A percentile compares a stretch with the other conserved stretches of the same genome.
Conservation (phyloP, 768 basidiomycete species). For the Auricularia sp. region DNA sequence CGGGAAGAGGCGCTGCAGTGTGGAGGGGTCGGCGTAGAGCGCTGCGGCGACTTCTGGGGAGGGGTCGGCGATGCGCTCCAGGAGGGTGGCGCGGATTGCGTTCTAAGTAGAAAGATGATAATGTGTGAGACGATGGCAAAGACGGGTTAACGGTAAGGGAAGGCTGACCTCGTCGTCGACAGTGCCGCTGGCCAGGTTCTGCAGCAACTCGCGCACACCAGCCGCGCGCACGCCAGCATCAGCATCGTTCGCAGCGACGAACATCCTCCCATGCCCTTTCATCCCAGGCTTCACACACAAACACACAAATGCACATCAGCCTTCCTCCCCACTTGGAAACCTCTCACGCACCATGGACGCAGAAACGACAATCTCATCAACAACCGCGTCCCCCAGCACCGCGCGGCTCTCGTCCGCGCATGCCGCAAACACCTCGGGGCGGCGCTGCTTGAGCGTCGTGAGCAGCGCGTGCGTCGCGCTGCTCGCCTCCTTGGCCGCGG, state of each 20-base stretch:
- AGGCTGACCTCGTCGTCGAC: conserved; percentile 32
- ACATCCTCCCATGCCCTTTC: not conserved
- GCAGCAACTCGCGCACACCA: conserved; percentile 51
- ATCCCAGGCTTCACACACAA: not conserved
- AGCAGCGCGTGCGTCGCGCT: conserved; percentile 26
- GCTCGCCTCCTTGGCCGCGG: not conserved
- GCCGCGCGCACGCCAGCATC: conserved; percentile 48
- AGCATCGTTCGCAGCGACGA: conserved; percentile 34
- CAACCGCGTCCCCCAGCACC: conserved; percentile 21
- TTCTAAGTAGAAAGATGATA: conserved; percentile 25
- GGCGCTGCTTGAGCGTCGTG: conserved; percentile 53
- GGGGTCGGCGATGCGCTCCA: conserved; percentile 61
- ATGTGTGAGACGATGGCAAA: conserved; percentile 5
- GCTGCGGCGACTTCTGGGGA: conserved; percentile 50
- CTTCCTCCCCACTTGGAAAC: not conserved
- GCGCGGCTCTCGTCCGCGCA: conserved; percentile 29
- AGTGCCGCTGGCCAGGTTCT: conserved; percentile 25
- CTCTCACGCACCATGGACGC: conserved; percentile 39
- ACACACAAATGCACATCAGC: not conserved
- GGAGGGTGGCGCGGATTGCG: conserved; percentile 51
- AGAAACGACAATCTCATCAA: conserved; percentile 50
- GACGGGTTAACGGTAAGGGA: conserved; percentile 8
- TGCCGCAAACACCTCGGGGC: conserved; percentile 40
- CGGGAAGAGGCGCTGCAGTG: conserved; percentile 30
- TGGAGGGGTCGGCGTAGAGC: conserved; percentile 47